Percentiles rank a stretch among this genome's conserved stretches.
Evolutionary conservation across 2,329 filamentous ascomycete genomes (phyloP).

Genomic region (Arachnomyces sp.): DNA sequence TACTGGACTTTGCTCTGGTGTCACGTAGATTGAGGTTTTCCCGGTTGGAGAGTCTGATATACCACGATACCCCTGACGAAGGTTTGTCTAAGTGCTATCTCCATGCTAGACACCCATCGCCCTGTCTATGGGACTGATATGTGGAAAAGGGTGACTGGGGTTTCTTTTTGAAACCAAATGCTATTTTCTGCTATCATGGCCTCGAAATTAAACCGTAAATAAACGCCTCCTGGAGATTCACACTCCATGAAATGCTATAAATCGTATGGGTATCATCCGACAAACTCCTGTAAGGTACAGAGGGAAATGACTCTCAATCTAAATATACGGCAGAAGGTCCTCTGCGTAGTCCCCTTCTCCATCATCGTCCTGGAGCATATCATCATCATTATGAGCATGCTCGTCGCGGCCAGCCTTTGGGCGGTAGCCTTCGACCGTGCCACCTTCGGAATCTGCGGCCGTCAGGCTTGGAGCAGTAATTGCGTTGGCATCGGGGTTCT

Average conservation of each 20-base stretch:
- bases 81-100: too few relatives aligned
- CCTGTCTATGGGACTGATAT: too few relatives aligned
- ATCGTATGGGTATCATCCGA: too few relatives aligned
- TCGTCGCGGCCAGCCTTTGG: slow-evolving; percentile 18
- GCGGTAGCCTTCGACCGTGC: slow-evolving; percentile 35
- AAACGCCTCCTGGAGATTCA: slow-evolving; percentile 1
- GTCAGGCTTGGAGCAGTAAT: slow-evolving; percentile 25
- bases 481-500: slow-evolving; percentile 12
- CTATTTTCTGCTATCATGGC: too few relatives aligned
- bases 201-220: slow-evolving; percentile 9
- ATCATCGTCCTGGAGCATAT: slow-evolving; percentile 14
- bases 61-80: too few relatives aligned
- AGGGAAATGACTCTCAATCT: too few relatives aligned
- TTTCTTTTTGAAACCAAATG: too few relatives aligned
- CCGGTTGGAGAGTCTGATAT: slow-evolving; percentile 11
- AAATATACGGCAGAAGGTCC: slow-evolving; percentile 26
- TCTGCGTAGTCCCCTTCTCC: slow-evolving; percentile 41
- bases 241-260: too few relatives aligned
- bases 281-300: too few relatives aligned
- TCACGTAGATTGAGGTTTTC: background rate
- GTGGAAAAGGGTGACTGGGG: too few relatives aligned
- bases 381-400: background rate
- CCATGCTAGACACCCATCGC: too few relatives aligned
- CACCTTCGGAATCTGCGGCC: slow-evolving; percentile 27
- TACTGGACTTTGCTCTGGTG: background rate